These are phyloP conservation scores for Monilinia vaccinii-corymbosi DNA, from an alignment of 2,329 filamentous ascomycete species.

Conservation along the genomic window DNA sequence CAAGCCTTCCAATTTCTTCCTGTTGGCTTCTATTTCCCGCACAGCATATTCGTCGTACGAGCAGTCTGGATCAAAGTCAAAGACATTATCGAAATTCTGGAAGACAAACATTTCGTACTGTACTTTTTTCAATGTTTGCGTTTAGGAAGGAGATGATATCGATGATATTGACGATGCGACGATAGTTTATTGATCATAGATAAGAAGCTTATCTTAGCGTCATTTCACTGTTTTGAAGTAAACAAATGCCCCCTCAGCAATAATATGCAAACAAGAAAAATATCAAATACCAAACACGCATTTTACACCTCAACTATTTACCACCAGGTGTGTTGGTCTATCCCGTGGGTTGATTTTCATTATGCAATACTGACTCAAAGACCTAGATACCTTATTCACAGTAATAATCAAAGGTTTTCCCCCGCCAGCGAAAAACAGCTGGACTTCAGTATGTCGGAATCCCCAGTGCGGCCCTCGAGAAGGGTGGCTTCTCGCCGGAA, in stretches of 20 bases:
- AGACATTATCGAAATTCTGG: conserved; percentile 59
- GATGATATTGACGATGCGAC: background rate
- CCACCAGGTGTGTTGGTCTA: background rate
- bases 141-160: background rate
- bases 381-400: background rate
- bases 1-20: conserved; percentile 60
- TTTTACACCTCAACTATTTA: background rate
- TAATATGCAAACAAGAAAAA: conserved; percentile 1
- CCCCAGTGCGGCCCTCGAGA: conserved; percentile 47
- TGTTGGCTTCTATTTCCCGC: conserved; percentile 55
- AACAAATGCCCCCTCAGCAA: conserved; percentile 7
- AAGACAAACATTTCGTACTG: conserved; percentile 48
- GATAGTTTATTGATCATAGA: conserved; percentile 8
- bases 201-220: conserved; percentile 21
- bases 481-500: conserved; percentile 57
- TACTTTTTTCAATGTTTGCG: background rate
- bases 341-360: background rate
- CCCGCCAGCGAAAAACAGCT: conserved; percentile 10
- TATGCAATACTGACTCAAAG: background rate
- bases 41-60: conserved; percentile 53
- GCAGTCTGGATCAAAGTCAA: conserved; percentile 49
- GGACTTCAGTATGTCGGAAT: conserved; percentile 19
- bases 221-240: conserved; percentile 10
- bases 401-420: background rate
- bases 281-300: background rate